A percentile compares a stretch with the other conserved stretches of the same genome.
These are phyloP conservation scores for Pleurotus citrinopileatus DNA, from an alignment of 768 basidiomycete species.

Conservation along the genomic window DNA sequence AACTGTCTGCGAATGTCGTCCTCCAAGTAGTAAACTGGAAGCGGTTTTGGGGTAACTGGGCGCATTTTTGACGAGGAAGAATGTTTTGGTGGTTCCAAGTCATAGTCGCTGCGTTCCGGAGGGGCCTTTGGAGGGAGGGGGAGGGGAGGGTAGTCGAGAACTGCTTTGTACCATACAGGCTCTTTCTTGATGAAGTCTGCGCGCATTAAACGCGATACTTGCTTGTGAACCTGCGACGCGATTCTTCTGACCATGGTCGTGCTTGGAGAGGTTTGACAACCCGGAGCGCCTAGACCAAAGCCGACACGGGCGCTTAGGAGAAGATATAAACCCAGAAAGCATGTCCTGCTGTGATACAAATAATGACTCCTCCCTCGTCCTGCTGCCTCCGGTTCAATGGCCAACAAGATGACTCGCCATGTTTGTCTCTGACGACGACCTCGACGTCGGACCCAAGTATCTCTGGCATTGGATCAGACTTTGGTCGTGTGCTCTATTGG, in stretches of 20 bases:
- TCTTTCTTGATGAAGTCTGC: conserved; percentile 57
- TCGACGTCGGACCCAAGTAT: no score
- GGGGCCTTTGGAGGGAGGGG: conserved; percentile 77
- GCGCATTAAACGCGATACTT: conserved; percentile 77
- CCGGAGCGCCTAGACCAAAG: not conserved
- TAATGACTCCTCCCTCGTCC: no score
- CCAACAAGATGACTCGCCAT: no score
- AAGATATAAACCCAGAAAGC: not conserved
- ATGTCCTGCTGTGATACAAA: no score
- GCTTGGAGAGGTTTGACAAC: not conserved
- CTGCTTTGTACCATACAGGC: conserved; percentile 84
- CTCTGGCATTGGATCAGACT: no score
- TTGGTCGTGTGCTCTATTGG: no score
- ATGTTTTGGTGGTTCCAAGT: conserved; percentile 32
- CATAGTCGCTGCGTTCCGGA: conserved; percentile 52
- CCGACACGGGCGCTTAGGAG: not conserved
- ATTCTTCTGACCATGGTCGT: conserved; percentile 70
- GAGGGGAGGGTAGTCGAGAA: conserved; percentile 85
- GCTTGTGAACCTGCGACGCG: conserved; percentile 86
- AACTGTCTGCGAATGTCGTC: conserved; percentile 88
- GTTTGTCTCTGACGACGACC: no score
- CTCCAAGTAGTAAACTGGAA: conserved; percentile 73
- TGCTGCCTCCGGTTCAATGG: no score
- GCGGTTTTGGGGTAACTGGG: conserved; percentile 42
- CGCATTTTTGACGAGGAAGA: conserved; percentile 23